Evolutionary conservation across 2,329 filamentous ascomycete genomes (phyloP).

Genomic region (Colletotrichum karsti): DNA sequence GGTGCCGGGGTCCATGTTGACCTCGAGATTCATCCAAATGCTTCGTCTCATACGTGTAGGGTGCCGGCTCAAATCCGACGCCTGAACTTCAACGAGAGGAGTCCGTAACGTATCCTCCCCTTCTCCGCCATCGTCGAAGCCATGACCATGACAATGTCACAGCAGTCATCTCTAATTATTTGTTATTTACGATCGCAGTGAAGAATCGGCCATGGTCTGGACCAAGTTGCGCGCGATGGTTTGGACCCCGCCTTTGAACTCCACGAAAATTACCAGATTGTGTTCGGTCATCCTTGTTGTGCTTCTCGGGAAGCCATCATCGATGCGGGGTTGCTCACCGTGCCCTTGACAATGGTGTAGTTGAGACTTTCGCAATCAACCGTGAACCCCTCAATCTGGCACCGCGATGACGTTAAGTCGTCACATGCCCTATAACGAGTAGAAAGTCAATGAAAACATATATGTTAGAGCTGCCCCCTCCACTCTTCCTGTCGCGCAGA

Average conservation of each 20-base stretch:
- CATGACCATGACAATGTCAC: too few relatives aligned
- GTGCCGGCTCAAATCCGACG: too few relatives aligned
- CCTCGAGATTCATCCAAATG: too few relatives aligned
- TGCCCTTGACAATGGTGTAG: conserved; percentile 8
- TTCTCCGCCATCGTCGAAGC: too few relatives aligned
- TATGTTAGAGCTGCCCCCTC: not conserved
- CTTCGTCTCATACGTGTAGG: too few relatives aligned
- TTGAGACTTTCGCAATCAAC: not conserved
- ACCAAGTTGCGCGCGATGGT: not conserved
- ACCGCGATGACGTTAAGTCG: not conserved
- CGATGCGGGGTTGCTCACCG: conserved; percentile 15
- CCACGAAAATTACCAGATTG: not conserved
- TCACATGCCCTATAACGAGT: not conserved
- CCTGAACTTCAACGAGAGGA: too few relatives aligned
- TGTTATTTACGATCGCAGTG: too few relatives aligned
- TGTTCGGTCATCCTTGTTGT: conserved; percentile 3
- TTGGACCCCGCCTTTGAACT: not conserved
- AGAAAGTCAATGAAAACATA: not conserved
- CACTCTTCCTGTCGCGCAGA: not conserved
- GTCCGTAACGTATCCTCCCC: too few relatives aligned
- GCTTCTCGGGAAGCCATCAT: not conserved
- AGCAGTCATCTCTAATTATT: too few relatives aligned
- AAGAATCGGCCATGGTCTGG: not conserved
- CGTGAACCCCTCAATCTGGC: conserved; percentile 1
- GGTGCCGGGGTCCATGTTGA: too few relatives aligned